These are phyloP conservation scores for Anastatica hierochuntica DNA, from an alignment of 345 rosid species.

Conservation along the genomic window DNA sequence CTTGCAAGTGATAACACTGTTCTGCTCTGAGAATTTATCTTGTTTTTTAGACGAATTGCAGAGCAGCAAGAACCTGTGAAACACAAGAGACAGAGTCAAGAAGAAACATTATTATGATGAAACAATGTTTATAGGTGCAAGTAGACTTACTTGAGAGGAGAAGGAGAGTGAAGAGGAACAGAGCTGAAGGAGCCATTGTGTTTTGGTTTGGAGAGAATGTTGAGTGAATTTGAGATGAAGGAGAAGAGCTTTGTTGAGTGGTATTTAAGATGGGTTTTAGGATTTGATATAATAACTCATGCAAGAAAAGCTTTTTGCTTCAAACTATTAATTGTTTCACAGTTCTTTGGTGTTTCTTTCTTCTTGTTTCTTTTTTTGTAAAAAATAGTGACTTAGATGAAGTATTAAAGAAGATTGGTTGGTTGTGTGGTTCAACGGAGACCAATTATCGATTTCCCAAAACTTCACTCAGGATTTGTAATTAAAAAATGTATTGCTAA, in stretches of 20 bases:
- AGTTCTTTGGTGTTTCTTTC: conserved; percentile 18
- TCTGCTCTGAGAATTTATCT: conserved; percentile 30
- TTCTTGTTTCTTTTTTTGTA: too few species aligned
- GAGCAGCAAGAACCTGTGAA: conserved; percentile 25
- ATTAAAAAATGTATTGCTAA: neutral
- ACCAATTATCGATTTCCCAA: conserved; percentile 13
- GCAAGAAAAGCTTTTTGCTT: conserved; percentile 31
- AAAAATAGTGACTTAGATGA: conserved; percentile 2
- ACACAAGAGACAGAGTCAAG: too few species aligned
- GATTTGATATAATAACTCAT: conserved; percentile 18
- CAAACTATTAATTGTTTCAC: conserved; percentile 19
- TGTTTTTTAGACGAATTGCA: conserved; percentile 8
- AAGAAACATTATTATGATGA: too few species aligned
- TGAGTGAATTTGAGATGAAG: conserved; percentile 3
- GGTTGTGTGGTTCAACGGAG: conserved; percentile 17
- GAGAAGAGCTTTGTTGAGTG: conserved; percentile 28
- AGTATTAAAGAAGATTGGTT: conserved; percentile 13
- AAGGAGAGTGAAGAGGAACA: conserved; percentile 18
- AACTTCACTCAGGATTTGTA: too few species aligned
- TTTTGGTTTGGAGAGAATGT: conserved; percentile 6
- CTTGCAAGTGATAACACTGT: conserved; percentile 34
- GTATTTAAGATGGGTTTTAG: conserved; percentile 24
- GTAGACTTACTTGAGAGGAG: conserved; percentile 14
- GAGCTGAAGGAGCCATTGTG: conserved; percentile 21
- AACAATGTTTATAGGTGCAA: too few species aligned